These are phyloP conservation scores for Neckera pumila DNA, from an alignment of 225 moss, liverwort and hornwort genomes.

Conservation along the genomic window DNA sequence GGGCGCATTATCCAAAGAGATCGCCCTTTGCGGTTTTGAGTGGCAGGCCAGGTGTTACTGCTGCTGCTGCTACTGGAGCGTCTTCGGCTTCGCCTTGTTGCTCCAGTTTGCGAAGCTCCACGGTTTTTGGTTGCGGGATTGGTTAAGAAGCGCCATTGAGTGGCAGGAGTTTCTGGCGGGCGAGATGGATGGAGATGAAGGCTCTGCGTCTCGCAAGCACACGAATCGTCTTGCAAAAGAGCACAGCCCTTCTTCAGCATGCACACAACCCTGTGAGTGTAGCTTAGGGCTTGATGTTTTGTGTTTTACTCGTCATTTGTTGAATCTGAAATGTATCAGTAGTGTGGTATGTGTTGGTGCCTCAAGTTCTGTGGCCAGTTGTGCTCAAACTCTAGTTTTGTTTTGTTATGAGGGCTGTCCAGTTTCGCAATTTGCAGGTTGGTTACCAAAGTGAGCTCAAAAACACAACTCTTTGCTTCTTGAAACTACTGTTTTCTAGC, in stretches of 20 bases:
- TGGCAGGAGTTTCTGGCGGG: slow-evolving; percentile 14
- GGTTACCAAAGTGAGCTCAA: too few species aligned
- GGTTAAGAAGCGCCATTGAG: background rate
- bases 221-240: slow-evolving; percentile 75
- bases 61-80: background rate
- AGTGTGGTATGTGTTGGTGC: background rate
- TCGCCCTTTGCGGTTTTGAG: slow-evolving; percentile 6
- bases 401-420: too few species aligned
- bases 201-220: slow-evolving; percentile 23
- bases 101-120: background rate
- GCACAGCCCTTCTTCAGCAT: slow-evolving; percentile 77
- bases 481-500: too few species aligned
- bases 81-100: background rate
- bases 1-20: slow-evolving; percentile 6
- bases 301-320: background rate
- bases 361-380: too few species aligned
- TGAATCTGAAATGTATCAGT: background rate
- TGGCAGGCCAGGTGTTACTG: slow-evolving; percentile 7
- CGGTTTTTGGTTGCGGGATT: background rate
- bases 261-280: slow-evolving; percentile 70
- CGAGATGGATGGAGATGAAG: slow-evolving; percentile 13
- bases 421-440: too few species aligned
- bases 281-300: background rate
- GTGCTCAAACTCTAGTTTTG: too few species aligned
- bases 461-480: too few species aligned